Conservation (phyloP, 495 filamentous ascomycete genomes). For the Xylaria longipes region DNA sequence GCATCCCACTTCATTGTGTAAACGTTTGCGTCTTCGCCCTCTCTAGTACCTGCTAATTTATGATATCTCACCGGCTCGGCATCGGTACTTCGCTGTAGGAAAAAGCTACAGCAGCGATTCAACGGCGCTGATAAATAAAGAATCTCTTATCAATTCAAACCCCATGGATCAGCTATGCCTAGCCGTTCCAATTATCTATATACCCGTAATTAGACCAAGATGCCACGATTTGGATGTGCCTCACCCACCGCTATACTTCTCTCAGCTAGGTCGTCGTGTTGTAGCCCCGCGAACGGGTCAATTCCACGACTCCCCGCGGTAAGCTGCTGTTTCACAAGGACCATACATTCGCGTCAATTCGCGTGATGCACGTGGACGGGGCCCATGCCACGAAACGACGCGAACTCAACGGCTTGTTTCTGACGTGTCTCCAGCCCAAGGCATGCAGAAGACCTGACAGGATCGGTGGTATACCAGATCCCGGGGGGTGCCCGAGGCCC, state of each 20-base stretch:
- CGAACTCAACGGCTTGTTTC: not conserved
- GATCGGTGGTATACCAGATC: slow-evolving; percentile 1
- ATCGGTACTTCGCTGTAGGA: slow-evolving; percentile 1
- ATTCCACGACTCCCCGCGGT: slow-evolving; percentile 15
- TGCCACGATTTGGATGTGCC: not conserved
- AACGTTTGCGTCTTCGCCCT: not conserved
- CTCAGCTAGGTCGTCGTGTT: slow-evolving; percentile 5
- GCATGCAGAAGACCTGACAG: not conserved
- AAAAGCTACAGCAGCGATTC: slow-evolving; percentile 5
- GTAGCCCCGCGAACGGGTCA: slow-evolving; percentile 22
- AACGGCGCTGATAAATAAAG: slow-evolving; percentile 16
- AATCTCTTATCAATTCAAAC: slow-evolving; percentile 9
- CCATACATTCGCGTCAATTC: not conserved
- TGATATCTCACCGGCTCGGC: slow-evolving; percentile 5
- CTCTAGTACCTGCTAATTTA: slow-evolving; percentile 6
- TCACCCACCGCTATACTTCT: not conserved
- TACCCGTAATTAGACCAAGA: slow-evolving; percentile 4
- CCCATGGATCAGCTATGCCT: not conserved
- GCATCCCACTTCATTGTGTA: slow-evolving; percentile 17
- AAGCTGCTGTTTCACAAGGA: slow-evolving; percentile 10
- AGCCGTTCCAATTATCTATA: not conserved
- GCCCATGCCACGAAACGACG: slow-evolving; percentile 17
- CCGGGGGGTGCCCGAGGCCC: slow-evolving; percentile 1
- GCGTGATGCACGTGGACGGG: slow-evolving; percentile 24
- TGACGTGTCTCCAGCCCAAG: not conserved